Base-by-base conservation (phyloP, 1,284 basidiomycete genomes). In the Waitea zeae region DNA sequence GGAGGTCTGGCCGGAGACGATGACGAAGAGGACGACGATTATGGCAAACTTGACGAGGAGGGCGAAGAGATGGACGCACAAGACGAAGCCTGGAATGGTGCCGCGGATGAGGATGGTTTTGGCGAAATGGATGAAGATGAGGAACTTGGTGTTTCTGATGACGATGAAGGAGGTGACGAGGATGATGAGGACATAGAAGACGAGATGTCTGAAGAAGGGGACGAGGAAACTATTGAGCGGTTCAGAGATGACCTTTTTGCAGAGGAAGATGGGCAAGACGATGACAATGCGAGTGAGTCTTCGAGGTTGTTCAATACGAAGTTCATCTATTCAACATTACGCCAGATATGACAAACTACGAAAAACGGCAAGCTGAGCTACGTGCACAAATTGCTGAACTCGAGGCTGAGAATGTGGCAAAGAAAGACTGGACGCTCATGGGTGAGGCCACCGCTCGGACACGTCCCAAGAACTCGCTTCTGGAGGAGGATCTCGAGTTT, bases 401-500 rank as follows among this genome's bases (percentile, higher is more conserved):
- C 14, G 81, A 86, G 48, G 54, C 67, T 1, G 71, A 80, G 47
- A 86, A 82, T 47, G 65, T 83, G 29, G 67, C 62, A 3, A 59
- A 68, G 36, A 84, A 84, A 49, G 70, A 76, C 43, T 99, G 95
- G 95, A 80, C 79, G 4, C 63, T 97, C 22, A 71, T 86, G 61
- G 93, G 95, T 31, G 95, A 99, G 57, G 87, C 88, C 9, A 72
- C 70, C 9, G 71, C 84, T 4, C 70, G 77, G 26, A 59, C 77
- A 29, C 72, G 95, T 35, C 93, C 95, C 1, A 74, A 87, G 49
- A 92, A 98, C 56, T 86, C 86, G 17, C 62, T 97, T 12, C 65
- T 99, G 11, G 87, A 89, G 52, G 84, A 97, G 52, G 87, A 96
- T 51, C 67, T 99, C 29, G 92, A 97, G 39, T 98, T 93, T 44